Conservation (phyloP, 148 eudicot genomes). For the Nyssa sinensis region DNA sequence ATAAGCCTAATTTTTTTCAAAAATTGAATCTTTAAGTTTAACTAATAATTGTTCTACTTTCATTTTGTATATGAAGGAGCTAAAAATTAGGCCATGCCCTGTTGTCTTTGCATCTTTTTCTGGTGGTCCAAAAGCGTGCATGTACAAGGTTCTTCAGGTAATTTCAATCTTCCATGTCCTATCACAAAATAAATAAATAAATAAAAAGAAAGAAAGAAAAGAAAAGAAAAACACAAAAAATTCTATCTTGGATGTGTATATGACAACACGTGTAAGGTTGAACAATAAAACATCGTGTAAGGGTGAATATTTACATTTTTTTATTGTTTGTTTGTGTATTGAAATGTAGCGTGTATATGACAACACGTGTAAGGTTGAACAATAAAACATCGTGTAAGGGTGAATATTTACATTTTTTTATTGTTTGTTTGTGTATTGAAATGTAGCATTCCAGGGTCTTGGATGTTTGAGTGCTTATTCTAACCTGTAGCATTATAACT, state of each 20-base stretch:
- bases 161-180: conserved; percentile 1
- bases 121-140: conserved; percentile 94
- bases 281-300: not conserved
- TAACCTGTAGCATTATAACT: not conserved
- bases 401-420: not conserved
- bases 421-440: conserved; percentile 4
- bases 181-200: too few species aligned
- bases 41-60: conserved; percentile 14
- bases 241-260: too few species aligned
- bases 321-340: conserved; percentile 1
- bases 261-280: not conserved
- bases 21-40: not conserved
- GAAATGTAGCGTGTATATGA: not conserved
- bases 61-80: conserved; percentile 54
- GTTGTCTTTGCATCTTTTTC: conserved; percentile 91
- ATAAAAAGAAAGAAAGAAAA: too few species aligned
- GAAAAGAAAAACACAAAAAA: too few species aligned
- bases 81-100: conserved; percentile 67
- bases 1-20: not conserved
- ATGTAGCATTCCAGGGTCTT: not conserved
- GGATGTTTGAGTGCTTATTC: not conserved
- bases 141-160: conserved; percentile 97
- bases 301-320: not conserved
- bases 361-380: not conserved
- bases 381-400: not conserved